Conservation (phyloP, 306 rosid species). For the Glycine latifolia region DNA sequence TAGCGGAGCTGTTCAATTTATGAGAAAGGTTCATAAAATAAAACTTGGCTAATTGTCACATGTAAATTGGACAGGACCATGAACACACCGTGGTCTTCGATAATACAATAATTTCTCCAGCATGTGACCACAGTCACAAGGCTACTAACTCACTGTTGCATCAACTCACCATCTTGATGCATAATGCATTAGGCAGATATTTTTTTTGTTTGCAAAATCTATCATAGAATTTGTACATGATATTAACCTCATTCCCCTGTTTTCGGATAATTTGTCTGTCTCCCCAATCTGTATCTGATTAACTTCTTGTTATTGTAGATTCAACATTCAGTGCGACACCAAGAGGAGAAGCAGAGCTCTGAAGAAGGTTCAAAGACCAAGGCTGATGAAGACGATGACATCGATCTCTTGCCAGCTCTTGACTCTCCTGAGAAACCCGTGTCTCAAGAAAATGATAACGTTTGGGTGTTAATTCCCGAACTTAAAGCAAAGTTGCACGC, state of each 20-base stretch:
- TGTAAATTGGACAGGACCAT: no score
- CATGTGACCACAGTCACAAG: no score
- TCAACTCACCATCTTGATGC: not conserved
- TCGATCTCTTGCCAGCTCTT: conserved; percentile 46
- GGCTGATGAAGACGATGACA: conserved; percentile 58
- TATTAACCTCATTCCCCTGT: conserved; percentile 44
- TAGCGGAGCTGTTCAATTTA: no score
- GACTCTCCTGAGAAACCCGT: conserved; percentile 52
- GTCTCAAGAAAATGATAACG: conserved; percentile 67
- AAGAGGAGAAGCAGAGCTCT: conserved; percentile 60
- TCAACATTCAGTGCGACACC: conserved; percentile 59
- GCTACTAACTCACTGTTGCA: no score
- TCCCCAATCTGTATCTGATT: conserved; percentile 31
- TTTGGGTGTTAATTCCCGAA: conserved; percentile 67
- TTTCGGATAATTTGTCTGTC: conserved; percentile 25
- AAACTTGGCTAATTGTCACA: no score
- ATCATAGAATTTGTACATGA: conserved; percentile 48
- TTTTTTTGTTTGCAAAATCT: conserved; percentile 6
- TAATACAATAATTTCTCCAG: no score
- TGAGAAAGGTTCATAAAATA: no score
- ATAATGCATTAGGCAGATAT: conserved; percentile 3
- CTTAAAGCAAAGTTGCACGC: conserved; percentile 56
- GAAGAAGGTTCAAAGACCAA: conserved; percentile 53
- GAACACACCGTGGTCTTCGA: no score
- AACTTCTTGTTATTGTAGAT: conserved; percentile 55